Evolutionary conservation across 306 rosid species (phyloP), one percentile per base, ranked within the genome.

Genomic region (Prunus kanzakura): DNA sequence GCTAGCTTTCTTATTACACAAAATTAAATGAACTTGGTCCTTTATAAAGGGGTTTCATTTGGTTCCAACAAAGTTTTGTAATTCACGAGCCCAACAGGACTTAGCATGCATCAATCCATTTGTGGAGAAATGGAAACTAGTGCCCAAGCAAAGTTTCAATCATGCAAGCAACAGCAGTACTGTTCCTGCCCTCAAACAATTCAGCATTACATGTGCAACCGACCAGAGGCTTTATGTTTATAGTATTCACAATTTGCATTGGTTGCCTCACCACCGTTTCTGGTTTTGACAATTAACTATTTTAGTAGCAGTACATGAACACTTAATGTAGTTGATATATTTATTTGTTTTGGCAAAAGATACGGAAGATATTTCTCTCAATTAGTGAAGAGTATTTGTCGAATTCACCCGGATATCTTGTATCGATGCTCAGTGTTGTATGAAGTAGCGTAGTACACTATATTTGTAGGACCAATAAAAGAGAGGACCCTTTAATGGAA

Each of bases 141-240:
- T 1, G 43, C 43, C 43, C 43, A 7, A 7, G 9, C 43, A 38
- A 38, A 0, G 9, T 38, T 7, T 38, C 43, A 38, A 38, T 54
- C 64, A 71, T 30, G 65, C 56, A 71, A 56, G 45, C 1, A 71
- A 60, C 19, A 30, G 27, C 29, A 29, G 0, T 67, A 30, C 35
- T 12, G 5, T 35, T 73, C 58, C 23, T 74, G 78, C 57, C 64
- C 55, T 66, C 15, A 6, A 20, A 65, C 65, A 16, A 27, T 11
- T 20, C 14, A 76, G 55, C 73, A 76, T 15, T 8, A 51, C 79
- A 66, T 76, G 73, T 76, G 79, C 73, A 64, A 35, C 30, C 73
- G 43, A 52, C 43, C 43, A 15, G 41, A 8, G 15, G 20, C 38
- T 52, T 60, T 73, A 25, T 49, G 68, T 64, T 46, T 43, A 8